phyloP scores from a whole-genome alignment of 805 yeast genomes.

The Metschnikowia arizonensis region DNA sequence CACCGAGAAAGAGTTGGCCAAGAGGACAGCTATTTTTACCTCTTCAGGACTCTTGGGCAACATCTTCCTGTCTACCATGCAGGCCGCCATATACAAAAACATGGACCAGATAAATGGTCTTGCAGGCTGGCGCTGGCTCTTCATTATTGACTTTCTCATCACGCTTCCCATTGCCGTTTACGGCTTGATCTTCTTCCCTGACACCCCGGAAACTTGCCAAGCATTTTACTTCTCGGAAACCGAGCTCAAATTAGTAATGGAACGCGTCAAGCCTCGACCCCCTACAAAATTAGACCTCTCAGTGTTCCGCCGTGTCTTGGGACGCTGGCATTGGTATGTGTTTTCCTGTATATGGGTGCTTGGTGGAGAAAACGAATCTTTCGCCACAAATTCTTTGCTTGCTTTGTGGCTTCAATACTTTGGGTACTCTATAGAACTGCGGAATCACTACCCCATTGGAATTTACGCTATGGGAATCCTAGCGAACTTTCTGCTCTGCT shows the following conservation, averaged over 20 bases:
- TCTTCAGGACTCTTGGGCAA: constrained; percentile 53
- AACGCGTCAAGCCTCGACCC: constrained; percentile 8
- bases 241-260: constrained; percentile 11
- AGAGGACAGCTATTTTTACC: constrained; percentile 52
- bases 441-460: constrained; percentile 55
- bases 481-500: constrained; percentile 41
- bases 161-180: constrained; percentile 55
- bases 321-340: constrained; percentile 56
- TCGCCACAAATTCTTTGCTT: constrained; percentile 43
- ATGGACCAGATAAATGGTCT: constrained; percentile 47
- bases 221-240: constrained; percentile 36
- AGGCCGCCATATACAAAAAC: constrained; percentile 47
- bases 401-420: constrained; percentile 44
- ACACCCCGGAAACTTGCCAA: constrained; percentile 42
- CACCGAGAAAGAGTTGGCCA: constrained; percentile 45
- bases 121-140: constrained; percentile 67
- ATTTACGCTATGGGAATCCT: constrained; percentile 48
- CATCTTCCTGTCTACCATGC: constrained; percentile 53
- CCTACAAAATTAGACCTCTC: constrained; percentile 18
- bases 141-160: constrained; percentile 55
- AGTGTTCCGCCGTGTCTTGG: constrained; percentile 36
- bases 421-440: constrained; percentile 39
- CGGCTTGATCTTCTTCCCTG: constrained; percentile 59
- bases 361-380: constrained; percentile 48
- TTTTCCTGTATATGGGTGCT: constrained; percentile 50